Percentiles rank a stretch among this genome's conserved stretches.
These are phyloP conservation scores for Crotalaria pallida DNA, from an alignment of 306 rosid species.

Conservation along the genomic window DNA sequence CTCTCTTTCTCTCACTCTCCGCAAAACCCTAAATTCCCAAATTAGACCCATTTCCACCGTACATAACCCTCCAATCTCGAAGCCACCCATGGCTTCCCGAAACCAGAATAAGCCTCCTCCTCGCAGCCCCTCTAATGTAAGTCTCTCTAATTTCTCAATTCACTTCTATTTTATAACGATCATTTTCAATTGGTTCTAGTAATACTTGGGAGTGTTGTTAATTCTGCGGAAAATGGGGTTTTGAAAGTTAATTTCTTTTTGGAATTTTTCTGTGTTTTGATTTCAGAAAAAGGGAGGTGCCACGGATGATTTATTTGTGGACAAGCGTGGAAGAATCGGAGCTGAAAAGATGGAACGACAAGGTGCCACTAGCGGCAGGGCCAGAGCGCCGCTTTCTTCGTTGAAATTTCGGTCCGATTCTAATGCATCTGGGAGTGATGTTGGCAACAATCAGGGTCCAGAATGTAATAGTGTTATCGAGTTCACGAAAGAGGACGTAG, in stretches of 20 bases:
- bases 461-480: constrained; percentile 41
- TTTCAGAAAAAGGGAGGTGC: constrained; percentile 50
- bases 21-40: constrained; percentile 38
- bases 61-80: not conserved
- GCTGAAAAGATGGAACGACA: constrained; percentile 42
- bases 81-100: constrained; percentile 57
- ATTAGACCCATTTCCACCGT: not conserved
- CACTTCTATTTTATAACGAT: not conserved
- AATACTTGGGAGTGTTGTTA: not conserved
- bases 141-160: not conserved
- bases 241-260: not conserved
- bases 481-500: constrained; percentile 68
- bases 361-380: constrained; percentile 38
- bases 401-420: constrained; percentile 41
- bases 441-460: constrained; percentile 28
- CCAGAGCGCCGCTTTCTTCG: constrained; percentile 41
- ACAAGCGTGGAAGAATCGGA: constrained; percentile 63
- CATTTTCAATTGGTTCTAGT: not conserved
- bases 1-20: not conserved
- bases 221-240: not conserved
- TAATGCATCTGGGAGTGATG: constrained; percentile 26
- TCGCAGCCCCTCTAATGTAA: constrained; percentile 60
- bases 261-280: not conserved
- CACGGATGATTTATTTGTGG: constrained; percentile 44
- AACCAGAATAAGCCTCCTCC: constrained; percentile 92